These are phyloP conservation scores for Pseudocercospora eumusae DNA, from an alignment of 2,329 filamentous ascomycete species.

Conservation along the genomic window DNA sequence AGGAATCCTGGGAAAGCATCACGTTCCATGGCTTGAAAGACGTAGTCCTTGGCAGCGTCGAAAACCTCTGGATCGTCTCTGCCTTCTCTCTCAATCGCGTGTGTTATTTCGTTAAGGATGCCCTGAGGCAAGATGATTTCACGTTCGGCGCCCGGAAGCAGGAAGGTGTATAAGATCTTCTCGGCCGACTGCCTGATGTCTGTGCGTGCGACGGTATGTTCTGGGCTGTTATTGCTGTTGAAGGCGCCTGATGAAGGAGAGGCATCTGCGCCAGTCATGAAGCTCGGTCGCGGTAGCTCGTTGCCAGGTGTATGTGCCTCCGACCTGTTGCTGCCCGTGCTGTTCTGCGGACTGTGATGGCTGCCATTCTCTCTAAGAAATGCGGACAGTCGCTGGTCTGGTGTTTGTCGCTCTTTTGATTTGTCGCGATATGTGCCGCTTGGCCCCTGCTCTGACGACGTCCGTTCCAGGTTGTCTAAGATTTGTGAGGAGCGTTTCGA, in stretches of 20 bases:
- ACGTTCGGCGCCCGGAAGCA: slow-evolving; percentile 90
- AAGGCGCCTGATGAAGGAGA: slow-evolving; percentile 32
- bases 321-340: slow-evolving; percentile 43
- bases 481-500: slow-evolving; percentile 84
- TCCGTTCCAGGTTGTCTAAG: slow-evolving; percentile 62
- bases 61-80: slow-evolving; percentile 97
- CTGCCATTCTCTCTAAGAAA: slow-evolving; percentile 62
- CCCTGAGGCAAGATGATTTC: slow-evolving; percentile 90
- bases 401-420: slow-evolving; percentile 56
- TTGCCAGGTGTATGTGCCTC: slow-evolving; percentile 40
- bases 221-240: slow-evolving; percentile 75
- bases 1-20: slow-evolving; percentile 98
- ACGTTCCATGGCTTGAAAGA: slow-evolving; percentile 99
- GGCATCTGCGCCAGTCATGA: slow-evolving; percentile 57
- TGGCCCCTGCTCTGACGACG: slow-evolving; percentile 40
- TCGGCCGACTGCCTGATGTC: slow-evolving; percentile 93
- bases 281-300: slow-evolving; percentile 59
- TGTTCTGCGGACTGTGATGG: slow-evolving; percentile 52
- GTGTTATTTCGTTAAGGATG: slow-evolving; percentile 82
- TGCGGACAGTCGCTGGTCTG: slow-evolving; percentile 87
- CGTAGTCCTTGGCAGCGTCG: slow-evolving; percentile 96
- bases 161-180: slow-evolving; percentile 97
- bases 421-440: slow-evolving; percentile 45
- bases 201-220: slow-evolving; percentile 79
- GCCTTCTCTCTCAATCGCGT: slow-evolving; percentile 84